Conservation (phyloP, 768 basidiomycete species). For the Lentinula edodes region DNA sequence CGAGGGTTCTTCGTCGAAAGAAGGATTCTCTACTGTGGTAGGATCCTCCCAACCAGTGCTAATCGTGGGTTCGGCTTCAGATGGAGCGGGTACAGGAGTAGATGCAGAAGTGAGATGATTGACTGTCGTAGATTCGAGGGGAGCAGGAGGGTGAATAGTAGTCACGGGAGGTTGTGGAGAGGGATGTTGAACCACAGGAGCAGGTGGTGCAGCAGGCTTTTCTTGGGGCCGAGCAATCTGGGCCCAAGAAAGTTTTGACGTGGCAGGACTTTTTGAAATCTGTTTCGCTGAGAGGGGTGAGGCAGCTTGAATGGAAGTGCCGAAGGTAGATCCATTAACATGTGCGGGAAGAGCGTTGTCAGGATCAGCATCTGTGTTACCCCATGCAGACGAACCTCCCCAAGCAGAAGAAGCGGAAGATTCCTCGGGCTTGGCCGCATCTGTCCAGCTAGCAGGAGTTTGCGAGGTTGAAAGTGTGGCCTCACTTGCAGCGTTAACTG, state of each 20-base stretch:
- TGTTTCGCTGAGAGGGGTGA: conserved; percentile 21
- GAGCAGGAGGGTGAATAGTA: conserved; percentile 17
- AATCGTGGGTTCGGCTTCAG: conserved; percentile 28
- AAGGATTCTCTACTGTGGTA: conserved; percentile 59
- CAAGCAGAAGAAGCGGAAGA: conserved; percentile 19
- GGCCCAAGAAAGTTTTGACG: conserved; percentile 81
- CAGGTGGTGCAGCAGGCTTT: conserved; percentile 44
- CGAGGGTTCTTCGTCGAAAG: conserved; percentile 67
- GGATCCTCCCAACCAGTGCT: conserved; percentile 64
- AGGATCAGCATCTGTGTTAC: neutral
- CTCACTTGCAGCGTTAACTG: conserved; percentile 15
- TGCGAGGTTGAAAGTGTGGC: conserved; percentile 21
- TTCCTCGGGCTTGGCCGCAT: neutral
- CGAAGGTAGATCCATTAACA: neutral
- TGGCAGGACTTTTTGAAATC: conserved; percentile 55
- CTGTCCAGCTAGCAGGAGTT: conserved; percentile 27
- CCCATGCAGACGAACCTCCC: conserved; percentile 29
- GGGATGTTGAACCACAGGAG: conserved; percentile 15
- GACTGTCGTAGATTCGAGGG: conserved; percentile 24
- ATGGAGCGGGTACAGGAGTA: conserved; percentile 21
- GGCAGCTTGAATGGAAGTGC: neutral
- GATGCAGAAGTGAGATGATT: conserved; percentile 25
- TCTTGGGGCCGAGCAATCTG: conserved; percentile 74
- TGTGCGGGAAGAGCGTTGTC: neutral
- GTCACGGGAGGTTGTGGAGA: conserved; percentile 9